Conservation (phyloP, 768 basidiomycete species). For the Lactarius pseudohatsudake region DNA sequence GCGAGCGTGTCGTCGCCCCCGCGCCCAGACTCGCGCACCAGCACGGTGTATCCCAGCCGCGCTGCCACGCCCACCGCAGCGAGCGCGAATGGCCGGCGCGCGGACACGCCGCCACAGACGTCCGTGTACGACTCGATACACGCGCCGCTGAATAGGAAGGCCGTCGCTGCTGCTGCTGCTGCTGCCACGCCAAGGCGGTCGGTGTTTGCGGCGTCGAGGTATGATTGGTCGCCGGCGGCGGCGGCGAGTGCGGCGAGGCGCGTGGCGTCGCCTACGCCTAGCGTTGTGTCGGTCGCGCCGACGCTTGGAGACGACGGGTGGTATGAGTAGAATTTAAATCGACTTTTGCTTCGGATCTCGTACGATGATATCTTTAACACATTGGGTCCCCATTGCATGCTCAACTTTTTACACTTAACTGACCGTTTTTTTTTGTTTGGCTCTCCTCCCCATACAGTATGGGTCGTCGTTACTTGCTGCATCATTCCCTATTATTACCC, state of each 20-base stretch:
- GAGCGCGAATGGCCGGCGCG: constrained; percentile 40
- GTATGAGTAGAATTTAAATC: constrained; percentile 51
- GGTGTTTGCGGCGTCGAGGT: constrained; percentile 29
- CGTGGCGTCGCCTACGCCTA: constrained; percentile 71
- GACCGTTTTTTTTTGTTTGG: background rate
- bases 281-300: constrained; percentile 68
- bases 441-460: background rate
- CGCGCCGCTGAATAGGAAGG: constrained; percentile 35
- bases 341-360: no score
- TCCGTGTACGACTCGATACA: constrained; percentile 79
- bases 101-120: constrained; percentile 49
- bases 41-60: constrained; percentile 57
- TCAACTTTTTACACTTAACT: no score
- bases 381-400: background rate
- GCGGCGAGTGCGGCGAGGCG: constrained; percentile 37
- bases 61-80: constrained; percentile 48
- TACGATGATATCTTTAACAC: background rate
- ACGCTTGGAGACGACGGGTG: constrained; percentile 76
- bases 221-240: constrained; percentile 30
- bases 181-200: constrained; percentile 38
- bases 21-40: constrained; percentile 75
- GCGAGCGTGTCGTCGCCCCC: constrained; percentile 40
- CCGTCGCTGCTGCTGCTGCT: constrained; percentile 10
- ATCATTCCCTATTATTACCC: background rate
- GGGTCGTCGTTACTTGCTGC: background rate